A percentile compares a stretch with the other conserved stretches of the same genome.
phyloP scores from a whole-genome alignment of 116 monocot species.

The Trichopus zeylanicus region DNA sequence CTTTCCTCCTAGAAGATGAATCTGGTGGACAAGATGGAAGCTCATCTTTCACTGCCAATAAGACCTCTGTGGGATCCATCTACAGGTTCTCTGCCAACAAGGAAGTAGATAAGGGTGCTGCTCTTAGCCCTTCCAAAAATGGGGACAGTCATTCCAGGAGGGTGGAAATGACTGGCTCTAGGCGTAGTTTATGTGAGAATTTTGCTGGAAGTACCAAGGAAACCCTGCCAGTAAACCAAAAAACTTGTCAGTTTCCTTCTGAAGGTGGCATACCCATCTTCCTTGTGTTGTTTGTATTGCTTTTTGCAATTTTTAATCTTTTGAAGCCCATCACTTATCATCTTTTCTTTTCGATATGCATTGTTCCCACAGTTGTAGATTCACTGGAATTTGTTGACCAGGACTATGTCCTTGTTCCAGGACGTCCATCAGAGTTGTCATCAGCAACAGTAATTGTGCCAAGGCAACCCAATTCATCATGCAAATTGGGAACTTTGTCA shows the following conservation, averaged over 20 bases:
- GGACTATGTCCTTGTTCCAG: slow-evolving; percentile 88
- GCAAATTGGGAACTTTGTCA: slow-evolving; percentile 47
- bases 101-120: slow-evolving; percentile 28
- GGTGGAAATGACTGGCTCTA: slow-evolving; percentile 18
- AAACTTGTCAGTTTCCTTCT: slow-evolving; percentile 11
- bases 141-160: slow-evolving; percentile 21
- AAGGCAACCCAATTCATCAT: slow-evolving; percentile 31
- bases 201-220: slow-evolving; percentile 32
- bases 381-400: slow-evolving; percentile 83
- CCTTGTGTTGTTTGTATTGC: neutral
- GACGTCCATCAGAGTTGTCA: slow-evolving; percentile 50
- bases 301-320: slow-evolving; percentile 1
- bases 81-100: slow-evolving; percentile 49
- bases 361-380: slow-evolving; percentile 48
- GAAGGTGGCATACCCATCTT: slow-evolving; percentile 36
- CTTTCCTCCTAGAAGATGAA: slow-evolving; percentile 65
- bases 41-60: slow-evolving; percentile 17
- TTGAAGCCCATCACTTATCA: slow-evolving; percentile 10
- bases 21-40: slow-evolving; percentile 28
- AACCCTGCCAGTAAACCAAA: slow-evolving; percentile 8
- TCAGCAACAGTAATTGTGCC: slow-evolving; percentile 51
- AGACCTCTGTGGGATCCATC: slow-evolving; percentile 24
- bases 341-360: slow-evolving; percentile 11
- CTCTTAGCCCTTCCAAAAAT: slow-evolving; percentile 24
- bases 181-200: slow-evolving; percentile 14